Evolutionary conservation across 148 eudicot genomes (phyloP), one percentile per base, ranked within the genome.

Genomic region (Vaccinium macrocarpon): DNA sequence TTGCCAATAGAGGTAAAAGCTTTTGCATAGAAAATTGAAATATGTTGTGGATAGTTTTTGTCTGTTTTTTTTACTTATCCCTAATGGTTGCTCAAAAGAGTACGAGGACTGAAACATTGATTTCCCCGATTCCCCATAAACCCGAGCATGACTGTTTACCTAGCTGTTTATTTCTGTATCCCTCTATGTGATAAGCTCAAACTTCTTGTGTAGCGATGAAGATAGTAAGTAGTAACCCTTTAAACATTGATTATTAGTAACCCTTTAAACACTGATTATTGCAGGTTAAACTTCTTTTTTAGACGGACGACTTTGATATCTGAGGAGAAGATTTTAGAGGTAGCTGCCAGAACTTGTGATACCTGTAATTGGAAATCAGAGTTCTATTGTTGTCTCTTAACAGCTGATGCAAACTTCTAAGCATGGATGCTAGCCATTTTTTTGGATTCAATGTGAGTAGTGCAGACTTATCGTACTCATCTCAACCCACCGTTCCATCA

Each of bases 371-470:
- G 82, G 74, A 68, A 29, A 76, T 29, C 38, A 78, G 49, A 52
- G 64, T 25, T 12, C 11, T 13, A 57, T 4, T n/a, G 48, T 52
- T 52, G 29, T 78, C 56, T 64, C 42, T 2, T 42, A 53, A 55
- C 80, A 77, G 84, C 90, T 86, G 76, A 75, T 91, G 89, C 86
- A 81, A 27, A 42, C 77, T 57, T 59, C 78, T 42, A 91, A 92
- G 91, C 76, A 97, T 97, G 99, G 98, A 93, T 76, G 90, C 97
- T n/a, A 90, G 82, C 82, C 95, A 89, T 52, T 71, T 88, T 66
- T 84, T 85, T 16, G 88, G 92, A 70, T 92, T 88, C 81, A 87
- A 90, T 70, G 88, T 82, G 59, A 85, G 89, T 75, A 82, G 90
- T 80, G 48, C 90, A 70, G 91, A 88, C 70, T 81, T 89, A 66